Percentiles rank a stretch among this genome's conserved stretches.
Evolutionary conservation across 2,329 filamentous ascomycete species (phyloP).

Genomic region (Ampelomyces quisqualis): DNA sequence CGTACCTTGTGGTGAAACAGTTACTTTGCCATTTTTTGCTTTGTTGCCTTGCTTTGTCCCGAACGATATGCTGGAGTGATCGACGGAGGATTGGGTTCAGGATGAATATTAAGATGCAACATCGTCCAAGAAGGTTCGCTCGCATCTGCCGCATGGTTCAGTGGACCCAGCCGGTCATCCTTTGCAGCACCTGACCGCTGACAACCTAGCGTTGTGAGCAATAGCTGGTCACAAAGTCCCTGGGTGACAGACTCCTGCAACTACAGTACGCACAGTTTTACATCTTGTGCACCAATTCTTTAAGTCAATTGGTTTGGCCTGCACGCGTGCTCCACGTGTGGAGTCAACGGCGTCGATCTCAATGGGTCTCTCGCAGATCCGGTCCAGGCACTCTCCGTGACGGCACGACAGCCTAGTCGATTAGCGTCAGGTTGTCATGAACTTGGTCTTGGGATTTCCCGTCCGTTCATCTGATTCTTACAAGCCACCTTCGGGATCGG

Average conservation of each 20-base stretch:
- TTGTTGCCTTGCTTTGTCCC: too few species aligned
- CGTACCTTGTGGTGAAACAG: too few species aligned
- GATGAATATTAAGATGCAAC: not conserved
- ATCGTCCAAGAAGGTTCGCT: not conserved
- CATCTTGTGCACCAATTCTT: slow-evolving; percentile 11
- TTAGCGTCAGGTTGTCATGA: slow-evolving; percentile 6
- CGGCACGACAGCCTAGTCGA: slow-evolving; percentile 17
- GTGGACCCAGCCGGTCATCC: slow-evolving; percentile 8
- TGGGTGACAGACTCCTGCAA: too few species aligned
- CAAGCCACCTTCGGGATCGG: slow-evolving; percentile 33
- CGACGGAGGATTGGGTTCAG: not conserved
- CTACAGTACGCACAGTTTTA: too few species aligned
- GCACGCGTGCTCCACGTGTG: slow-evolving; percentile 33
- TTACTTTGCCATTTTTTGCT: too few species aligned
- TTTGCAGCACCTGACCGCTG: slow-evolving; percentile 7
- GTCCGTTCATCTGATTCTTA: slow-evolving; percentile 20
- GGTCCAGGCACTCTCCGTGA: slow-evolving; percentile 12
- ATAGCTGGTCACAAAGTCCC: slow-evolving; percentile 13
- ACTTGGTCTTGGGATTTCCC: slow-evolving; percentile 16
- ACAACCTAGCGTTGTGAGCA: slow-evolving; percentile 1
- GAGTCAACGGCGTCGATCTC: slow-evolving; percentile 17
- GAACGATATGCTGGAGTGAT: not conserved
- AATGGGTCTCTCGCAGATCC: slow-evolving; percentile 6
- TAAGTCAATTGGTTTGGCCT: slow-evolving; percentile 15
- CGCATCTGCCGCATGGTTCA: slow-evolving; percentile 1